Percentiles rank a stretch among this genome's conserved stretches.
Evolutionary conservation across 805 yeast genomes (phyloP).

Genomic region (Sugiyamaella mastotermitis): DNA sequence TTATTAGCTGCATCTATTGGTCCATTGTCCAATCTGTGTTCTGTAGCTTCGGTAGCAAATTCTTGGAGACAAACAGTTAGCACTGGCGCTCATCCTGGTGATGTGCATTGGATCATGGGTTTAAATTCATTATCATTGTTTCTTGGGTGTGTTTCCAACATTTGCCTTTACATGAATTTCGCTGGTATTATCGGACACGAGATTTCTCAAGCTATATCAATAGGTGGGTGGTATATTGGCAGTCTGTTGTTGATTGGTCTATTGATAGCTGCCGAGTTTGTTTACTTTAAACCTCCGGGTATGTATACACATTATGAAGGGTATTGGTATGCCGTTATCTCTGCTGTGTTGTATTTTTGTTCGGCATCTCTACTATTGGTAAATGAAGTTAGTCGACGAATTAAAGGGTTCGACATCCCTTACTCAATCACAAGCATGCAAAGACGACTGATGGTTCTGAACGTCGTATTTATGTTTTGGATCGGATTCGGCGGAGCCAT

Average conservation of each 20-base stretch:
- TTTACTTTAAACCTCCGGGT: slow-evolving; percentile 25
- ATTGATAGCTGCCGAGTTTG: slow-evolving; percentile 35
- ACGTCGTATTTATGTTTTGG: slow-evolving; percentile 63
- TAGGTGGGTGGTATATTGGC: slow-evolving; percentile 60
- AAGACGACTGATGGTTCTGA: slow-evolving; percentile 66
- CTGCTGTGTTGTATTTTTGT: slow-evolving; percentile 53
- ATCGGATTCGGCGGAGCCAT: slow-evolving; percentile 62
- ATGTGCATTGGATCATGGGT: slow-evolving; percentile 40
- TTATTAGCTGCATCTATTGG: slow-evolving; percentile 72
- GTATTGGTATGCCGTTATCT: slow-evolving; percentile 71
- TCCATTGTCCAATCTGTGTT: slow-evolving; percentile 69
- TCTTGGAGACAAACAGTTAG: slow-evolving; percentile 48
- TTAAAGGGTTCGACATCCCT: slow-evolving; percentile 58
- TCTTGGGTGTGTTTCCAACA: slow-evolving; percentile 62
- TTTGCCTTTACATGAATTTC: slow-evolving; percentile 65
- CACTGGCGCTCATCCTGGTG: slow-evolving; percentile 19
- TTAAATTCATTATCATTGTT: slow-evolving; percentile 59
- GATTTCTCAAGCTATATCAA: slow-evolving; percentile 57
- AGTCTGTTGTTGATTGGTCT: slow-evolving; percentile 46
- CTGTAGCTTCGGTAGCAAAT: slow-evolving; percentile 64
- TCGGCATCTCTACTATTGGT: slow-evolving; percentile 48
- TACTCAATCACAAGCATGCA: slow-evolving; percentile 65
- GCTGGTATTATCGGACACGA: slow-evolving; percentile 48
- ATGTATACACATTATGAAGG: slow-evolving; percentile 40
- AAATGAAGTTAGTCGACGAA: slow-evolving; percentile 57